These are phyloP conservation scores for Anthostomella pinea DNA, from an alignment of 2,329 filamentous ascomycete genomes.

Conservation along the genomic window DNA sequence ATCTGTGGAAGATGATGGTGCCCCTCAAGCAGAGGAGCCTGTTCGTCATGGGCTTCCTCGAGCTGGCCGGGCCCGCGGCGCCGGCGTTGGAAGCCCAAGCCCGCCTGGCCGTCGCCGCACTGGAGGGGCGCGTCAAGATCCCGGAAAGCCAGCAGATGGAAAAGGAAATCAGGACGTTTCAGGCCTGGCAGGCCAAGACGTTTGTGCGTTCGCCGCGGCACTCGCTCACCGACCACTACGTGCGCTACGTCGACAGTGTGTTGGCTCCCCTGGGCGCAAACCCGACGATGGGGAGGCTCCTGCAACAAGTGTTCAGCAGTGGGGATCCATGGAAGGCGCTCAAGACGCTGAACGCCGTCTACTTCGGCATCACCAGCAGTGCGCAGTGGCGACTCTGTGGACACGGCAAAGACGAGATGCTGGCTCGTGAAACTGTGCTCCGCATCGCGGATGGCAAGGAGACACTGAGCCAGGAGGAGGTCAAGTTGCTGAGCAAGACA, in stretches of 20 bases:
- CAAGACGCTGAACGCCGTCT: constrained; percentile 31
- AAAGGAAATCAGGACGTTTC: constrained; percentile 23
- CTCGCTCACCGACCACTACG: constrained; percentile 23
- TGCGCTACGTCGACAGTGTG: constrained; percentile 33
- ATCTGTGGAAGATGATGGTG: constrained; percentile 33
- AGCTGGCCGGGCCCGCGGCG: constrained; percentile 31
- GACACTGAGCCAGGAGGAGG: constrained; percentile 27
- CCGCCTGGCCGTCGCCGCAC: constrained; percentile 30
- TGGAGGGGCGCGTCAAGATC: constrained; percentile 25
- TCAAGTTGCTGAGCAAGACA: constrained; percentile 8
- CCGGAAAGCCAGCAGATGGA: constrained; percentile 28
- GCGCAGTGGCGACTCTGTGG: constrained; percentile 37
- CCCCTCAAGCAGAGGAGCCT: constrained; percentile 31
- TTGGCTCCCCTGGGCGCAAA: constrained; percentile 32
- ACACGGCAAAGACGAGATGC: constrained; percentile 25
- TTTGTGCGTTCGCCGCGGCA: constrained; percentile 34
- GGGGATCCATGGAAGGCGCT: constrained; percentile 27
- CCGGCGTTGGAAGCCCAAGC: constrained; percentile 34
- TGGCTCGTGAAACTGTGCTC: constrained; percentile 33
- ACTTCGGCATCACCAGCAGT: constrained; percentile 34
- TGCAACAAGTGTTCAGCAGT: constrained; percentile 25
- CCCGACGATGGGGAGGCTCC: constrained; percentile 29
- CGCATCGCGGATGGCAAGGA: constrained; percentile 24
- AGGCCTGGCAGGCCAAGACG: constrained; percentile 24
- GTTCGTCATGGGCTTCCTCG: constrained; percentile 33